phyloP scores from a whole-genome alignment of 345 rosid species.

The Camelina laxa region DNA sequence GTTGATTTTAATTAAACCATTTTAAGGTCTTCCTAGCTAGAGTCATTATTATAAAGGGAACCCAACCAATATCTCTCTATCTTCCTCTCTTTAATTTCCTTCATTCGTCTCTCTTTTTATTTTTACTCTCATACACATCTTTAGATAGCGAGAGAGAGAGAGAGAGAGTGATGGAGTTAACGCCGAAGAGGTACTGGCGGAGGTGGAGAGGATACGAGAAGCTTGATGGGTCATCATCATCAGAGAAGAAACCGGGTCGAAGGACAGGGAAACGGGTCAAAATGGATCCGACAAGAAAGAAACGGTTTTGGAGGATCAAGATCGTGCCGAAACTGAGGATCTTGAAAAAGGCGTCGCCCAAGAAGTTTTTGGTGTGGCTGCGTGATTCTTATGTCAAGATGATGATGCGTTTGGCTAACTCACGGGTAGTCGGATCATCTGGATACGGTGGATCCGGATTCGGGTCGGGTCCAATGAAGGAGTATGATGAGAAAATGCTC shows the following conservation, averaged over 20 bases:
- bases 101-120: conserved; percentile 4
- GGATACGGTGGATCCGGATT: conserved; percentile 43
- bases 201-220: conserved; percentile 59
- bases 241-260: conserved; percentile 23
- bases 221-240: conserved; percentile 43
- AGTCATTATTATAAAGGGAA: conserved; percentile 20
- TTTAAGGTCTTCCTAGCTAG: conserved; percentile 6
- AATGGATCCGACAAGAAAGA: conserved; percentile 42
- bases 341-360: conserved; percentile 49
- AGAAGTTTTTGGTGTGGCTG: conserved; percentile 57
- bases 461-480: conserved; percentile 49
- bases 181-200: conserved; percentile 52
- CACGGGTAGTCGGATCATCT: conserved; percentile 47
- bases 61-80: conserved; percentile 18
- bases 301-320: conserved; percentile 59
- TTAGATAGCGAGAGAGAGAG: background rate
- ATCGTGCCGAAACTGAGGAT: conserved; percentile 51
- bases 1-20: background rate
- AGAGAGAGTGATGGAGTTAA: conserved; percentile 35
- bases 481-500: conserved; percentile 60
- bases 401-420: conserved; percentile 65
- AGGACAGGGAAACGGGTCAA: conserved; percentile 35
- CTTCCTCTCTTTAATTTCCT: conserved; percentile 10
- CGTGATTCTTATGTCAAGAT: conserved; percentile 72
- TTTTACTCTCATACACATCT: background rate